These are phyloP conservation scores for Neofusicoccum kwambonambiense DNA, from an alignment of 2,329 filamentous ascomycete genomes.

Conservation along the genomic window DNA sequence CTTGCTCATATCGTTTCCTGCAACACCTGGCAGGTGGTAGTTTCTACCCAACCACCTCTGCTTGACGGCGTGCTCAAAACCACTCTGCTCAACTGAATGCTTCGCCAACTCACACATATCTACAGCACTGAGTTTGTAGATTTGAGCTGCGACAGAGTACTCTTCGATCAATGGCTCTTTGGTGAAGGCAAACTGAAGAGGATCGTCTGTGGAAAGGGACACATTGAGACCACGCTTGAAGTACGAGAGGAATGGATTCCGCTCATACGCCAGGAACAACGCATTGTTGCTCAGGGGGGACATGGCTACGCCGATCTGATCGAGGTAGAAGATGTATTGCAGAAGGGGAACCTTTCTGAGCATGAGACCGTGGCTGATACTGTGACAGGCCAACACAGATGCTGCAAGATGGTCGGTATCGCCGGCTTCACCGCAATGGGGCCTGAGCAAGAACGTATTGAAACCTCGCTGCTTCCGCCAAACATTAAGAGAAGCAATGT, in stretches of 20 bases:
- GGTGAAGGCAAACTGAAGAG: slow-evolving; percentile 95
- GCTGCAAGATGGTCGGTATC: slow-evolving; percentile 95
- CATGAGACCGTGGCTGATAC: slow-evolving; percentile 91
- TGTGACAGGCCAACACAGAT: slow-evolving; percentile 88
- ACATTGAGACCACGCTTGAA: slow-evolving; percentile 95
- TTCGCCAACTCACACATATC: slow-evolving; percentile 99
- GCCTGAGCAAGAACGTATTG: slow-evolving; percentile 90
- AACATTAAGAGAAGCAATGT: slow-evolving; percentile 86
- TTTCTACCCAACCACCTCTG: slow-evolving; percentile 84
- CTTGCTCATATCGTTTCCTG: slow-evolving; percentile 90
- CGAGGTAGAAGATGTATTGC: slow-evolving; percentile 96
- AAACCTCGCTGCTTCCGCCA: slow-evolving; percentile 90
- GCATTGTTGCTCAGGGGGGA: slow-evolving; percentile 99
- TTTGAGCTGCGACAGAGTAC: slow-evolving; percentile 95
- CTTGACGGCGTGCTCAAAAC: slow-evolving; percentile 87
- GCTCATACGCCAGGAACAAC: slow-evolving; percentile 91
- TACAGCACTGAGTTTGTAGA: slow-evolving; percentile 94
- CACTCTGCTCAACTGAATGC: slow-evolving; percentile 91
- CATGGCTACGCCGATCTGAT: slow-evolving; percentile 98
- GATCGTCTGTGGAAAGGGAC: slow-evolving; percentile 93
- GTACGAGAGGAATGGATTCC: slow-evolving; percentile 94
- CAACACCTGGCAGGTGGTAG: slow-evolving; percentile 74
- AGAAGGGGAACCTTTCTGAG: slow-evolving; percentile 91
- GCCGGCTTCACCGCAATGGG: slow-evolving; percentile 94
- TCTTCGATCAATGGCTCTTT: slow-evolving; percentile 98